phyloP scores from a whole-genome alignment of 441 rosid genomes.

The Gossypium gossypioides region DNA sequence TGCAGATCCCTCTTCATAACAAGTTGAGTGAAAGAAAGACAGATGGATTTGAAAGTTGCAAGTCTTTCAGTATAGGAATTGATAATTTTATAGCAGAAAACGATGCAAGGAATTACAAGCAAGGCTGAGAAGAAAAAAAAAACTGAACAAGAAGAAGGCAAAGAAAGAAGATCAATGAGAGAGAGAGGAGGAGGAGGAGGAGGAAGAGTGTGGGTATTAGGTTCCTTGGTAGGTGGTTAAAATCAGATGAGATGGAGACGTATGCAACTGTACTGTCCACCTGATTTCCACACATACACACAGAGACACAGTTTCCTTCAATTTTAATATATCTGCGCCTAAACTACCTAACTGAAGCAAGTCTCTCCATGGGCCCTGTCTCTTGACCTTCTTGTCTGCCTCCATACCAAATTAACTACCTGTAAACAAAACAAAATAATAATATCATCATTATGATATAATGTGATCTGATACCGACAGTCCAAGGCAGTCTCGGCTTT shows the following conservation, averaged over 20 bases:
- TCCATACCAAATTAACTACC: background rate
- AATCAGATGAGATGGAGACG: background rate
- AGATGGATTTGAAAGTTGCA: background rate
- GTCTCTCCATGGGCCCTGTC: conserved; percentile 1
- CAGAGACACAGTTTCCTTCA: conserved; percentile 16
- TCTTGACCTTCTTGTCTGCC: background rate
- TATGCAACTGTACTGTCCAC: conserved; percentile 17
- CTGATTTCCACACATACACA: background rate
- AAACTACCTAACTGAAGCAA: conserved; percentile 7
- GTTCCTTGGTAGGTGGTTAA: background rate
- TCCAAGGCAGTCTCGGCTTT: background rate
- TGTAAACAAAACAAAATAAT: background rate
- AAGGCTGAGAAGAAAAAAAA: background rate
- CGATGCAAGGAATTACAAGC: background rate
- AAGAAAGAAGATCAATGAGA: background rate
- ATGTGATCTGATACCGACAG: background rate
- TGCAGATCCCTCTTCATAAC: conserved; percentile 12
- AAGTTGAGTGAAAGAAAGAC: background rate
- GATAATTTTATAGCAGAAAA: background rate
- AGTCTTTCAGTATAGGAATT: background rate
- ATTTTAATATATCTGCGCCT: conserved; percentile 12
- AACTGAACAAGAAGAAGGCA: background rate
- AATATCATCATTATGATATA: background rate
- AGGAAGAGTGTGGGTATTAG: background rate
- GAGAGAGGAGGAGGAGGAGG: background rate